These are phyloP conservation scores for Phytopythium litorale DNA, from an alignment of 352 stramenopile species.

Conservation along the genomic window DNA sequence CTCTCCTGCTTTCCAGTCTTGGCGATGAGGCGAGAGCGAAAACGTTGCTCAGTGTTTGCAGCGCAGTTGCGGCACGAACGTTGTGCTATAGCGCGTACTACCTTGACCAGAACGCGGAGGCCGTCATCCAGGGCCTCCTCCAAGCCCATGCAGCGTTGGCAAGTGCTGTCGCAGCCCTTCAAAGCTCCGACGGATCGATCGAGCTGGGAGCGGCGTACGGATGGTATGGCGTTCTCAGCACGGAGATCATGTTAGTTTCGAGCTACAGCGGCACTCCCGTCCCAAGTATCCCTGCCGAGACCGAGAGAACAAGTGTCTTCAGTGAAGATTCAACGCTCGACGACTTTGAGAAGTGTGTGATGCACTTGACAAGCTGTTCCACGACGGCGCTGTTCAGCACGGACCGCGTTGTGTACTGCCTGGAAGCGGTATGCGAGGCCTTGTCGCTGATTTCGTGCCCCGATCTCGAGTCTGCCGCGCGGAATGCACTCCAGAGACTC, in stretches of 20 bases:
- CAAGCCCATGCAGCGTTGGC: constrained; percentile 20
- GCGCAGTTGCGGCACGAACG: constrained; percentile 28
- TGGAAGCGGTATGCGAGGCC: constrained; percentile 51
- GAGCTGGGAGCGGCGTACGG: constrained; percentile 50
- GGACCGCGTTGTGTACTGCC: constrained; percentile 22
- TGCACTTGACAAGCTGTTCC: constrained; percentile 16
- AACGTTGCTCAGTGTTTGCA: constrained; percentile 19
- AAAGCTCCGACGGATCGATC: constrained; percentile 2
- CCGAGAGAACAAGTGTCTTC: constrained; percentile 1
- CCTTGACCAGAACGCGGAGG: constrained; percentile 11
- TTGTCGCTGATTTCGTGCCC: constrained; percentile 53
- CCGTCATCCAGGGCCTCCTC: constrained; percentile 20
- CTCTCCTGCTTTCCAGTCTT: constrained; percentile 5
- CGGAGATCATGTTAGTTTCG: constrained; percentile 42
- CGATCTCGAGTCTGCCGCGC: constrained; percentile 30
- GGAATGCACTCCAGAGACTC: constrained; percentile 30
- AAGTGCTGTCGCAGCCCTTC: constrained; percentile 17
- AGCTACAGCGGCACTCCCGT: constrained; percentile 24
- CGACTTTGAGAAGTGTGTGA: constrained; percentile 49
- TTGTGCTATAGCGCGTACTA: constrained; percentile 36
- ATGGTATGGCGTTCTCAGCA: constrained; percentile 53
- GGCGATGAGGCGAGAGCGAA: neutral
- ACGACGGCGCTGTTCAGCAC: constrained; percentile 28
- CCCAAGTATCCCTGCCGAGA: neutral
- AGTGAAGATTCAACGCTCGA: neutral